phyloP scores from a whole-genome alignment of 2,329 filamentous ascomycete genomes.

The Dactylellina leptospora region DNA sequence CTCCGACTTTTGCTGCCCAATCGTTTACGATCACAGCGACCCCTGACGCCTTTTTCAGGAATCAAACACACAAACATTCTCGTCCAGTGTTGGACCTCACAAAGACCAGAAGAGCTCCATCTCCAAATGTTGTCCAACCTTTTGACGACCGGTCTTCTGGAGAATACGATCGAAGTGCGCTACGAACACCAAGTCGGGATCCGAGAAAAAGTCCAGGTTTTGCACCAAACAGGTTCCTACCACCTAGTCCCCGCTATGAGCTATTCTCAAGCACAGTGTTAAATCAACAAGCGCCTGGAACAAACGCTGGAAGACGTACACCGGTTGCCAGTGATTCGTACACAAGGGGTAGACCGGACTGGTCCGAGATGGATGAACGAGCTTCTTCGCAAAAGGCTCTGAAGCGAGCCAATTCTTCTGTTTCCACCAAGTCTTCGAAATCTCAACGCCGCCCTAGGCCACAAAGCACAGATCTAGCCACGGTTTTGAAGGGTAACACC shows the following conservation, averaged over 20 bases:
- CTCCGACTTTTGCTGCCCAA: conserved; percentile 42
- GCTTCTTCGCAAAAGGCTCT: conserved; percentile 2
- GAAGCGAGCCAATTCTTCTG: conserved; percentile 12
- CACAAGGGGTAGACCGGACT: conserved; percentile 44
- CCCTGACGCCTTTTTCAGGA: conserved; percentile 32
- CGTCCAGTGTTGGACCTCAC: conserved; percentile 24
- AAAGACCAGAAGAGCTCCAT: conserved; percentile 12
- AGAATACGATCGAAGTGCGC: conserved; percentile 41
- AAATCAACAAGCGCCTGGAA: conserved; percentile 24
- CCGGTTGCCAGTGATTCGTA: conserved; percentile 7
- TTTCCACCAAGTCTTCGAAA: conserved; percentile 27
- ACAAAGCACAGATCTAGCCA: conserved; percentile 17
- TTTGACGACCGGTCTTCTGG: conserved; percentile 43
- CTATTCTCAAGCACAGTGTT: conserved; percentile 47
- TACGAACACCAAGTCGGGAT: conserved; percentile 17
- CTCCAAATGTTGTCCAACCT: conserved; percentile 20
- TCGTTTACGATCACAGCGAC: conserved; percentile 46
- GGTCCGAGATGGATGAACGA: conserved; percentile 50
- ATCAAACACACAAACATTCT: conserved; percentile 36
- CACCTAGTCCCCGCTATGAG: conserved; percentile 35
- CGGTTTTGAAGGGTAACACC: conserved; percentile 25
- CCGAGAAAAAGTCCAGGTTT: conserved; percentile 3
- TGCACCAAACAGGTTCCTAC: conserved; percentile 21
- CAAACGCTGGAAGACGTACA: background rate
- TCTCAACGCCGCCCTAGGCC: conserved; percentile 8